Evolutionary conservation across 2,329 filamentous ascomycete species (phyloP).

Genomic region (Ceratocystiopsis brevicomis): DNA sequence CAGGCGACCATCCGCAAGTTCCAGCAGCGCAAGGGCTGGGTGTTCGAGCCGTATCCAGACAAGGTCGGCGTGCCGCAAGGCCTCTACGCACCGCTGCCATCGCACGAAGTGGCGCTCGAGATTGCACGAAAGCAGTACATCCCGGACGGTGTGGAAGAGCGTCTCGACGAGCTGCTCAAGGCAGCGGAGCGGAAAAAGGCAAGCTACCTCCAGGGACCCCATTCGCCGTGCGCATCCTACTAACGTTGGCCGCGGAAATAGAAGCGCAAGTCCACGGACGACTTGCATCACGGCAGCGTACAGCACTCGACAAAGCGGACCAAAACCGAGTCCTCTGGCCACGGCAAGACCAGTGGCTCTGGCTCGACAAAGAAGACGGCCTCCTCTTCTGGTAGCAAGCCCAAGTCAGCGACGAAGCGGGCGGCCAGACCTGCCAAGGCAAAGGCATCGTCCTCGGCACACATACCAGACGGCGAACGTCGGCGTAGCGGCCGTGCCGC

Average conservation of each 20-base stretch:
- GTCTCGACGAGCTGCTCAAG: conserved; percentile 49
- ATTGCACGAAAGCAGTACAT: conserved; percentile 77
- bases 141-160: conserved; percentile 55
- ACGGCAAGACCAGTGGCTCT: conserved; percentile 6
- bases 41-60: conserved; percentile 62
- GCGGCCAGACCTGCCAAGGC: not conserved
- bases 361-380: conserved; percentile 16
- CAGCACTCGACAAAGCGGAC: conserved; percentile 21
- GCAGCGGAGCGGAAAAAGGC: conserved; percentile 57
- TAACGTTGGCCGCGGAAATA: conserved; percentile 10
- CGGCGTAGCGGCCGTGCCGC: conserved; percentile 34
- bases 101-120: conserved; percentile 60
- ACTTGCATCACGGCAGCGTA: conserved; percentile 18
- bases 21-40: conserved; percentile 73
- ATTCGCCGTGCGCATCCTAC: not conserved
- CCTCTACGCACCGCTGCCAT: conserved; percentile 57
- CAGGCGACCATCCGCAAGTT: conserved; percentile 68
- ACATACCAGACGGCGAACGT: conserved; percentile 25
- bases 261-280: conserved; percentile 39
- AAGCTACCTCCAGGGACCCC: conserved; percentile 8
- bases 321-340: conserved; percentile 13
- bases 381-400: not conserved
- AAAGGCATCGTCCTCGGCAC: conserved; percentile 3
- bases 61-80: conserved; percentile 67
- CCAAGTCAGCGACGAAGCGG: conserved; percentile 1